Percentiles rank a stretch among this genome's conserved stretches.
These are phyloP conservation scores for Nevesoporus exiguus DNA, from an alignment of 768 basidiomycete genomes.

Conservation along the genomic window DNA sequence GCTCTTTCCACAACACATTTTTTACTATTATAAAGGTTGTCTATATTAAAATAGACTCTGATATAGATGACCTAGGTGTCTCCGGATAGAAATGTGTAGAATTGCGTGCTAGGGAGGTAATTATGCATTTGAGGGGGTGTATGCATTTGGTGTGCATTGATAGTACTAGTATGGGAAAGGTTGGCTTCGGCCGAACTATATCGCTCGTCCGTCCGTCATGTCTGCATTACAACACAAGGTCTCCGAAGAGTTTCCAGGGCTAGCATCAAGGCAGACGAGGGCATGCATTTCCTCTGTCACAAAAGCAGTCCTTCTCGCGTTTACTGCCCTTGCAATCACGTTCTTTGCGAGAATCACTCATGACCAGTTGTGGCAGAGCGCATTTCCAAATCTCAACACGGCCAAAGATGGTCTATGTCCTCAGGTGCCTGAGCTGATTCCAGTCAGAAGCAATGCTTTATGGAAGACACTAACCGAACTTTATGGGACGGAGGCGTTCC, in stretches of 20 bases:
- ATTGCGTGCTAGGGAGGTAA: no score
- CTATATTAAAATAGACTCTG: no score
- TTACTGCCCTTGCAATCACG: conserved; percentile 18
- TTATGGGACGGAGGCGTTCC: conserved; percentile 36
- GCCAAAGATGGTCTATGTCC: conserved; percentile 29
- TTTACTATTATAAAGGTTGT: no score
- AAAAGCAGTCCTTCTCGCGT: conserved; percentile 12
- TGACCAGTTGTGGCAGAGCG: conserved; percentile 5
- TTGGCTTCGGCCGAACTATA: background rate
- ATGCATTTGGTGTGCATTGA: no score
- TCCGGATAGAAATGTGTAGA: no score
- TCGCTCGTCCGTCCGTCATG: conserved; percentile 10
- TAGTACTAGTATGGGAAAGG: no score
- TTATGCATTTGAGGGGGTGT: no score
- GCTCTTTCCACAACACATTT: no score
- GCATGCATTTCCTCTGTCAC: conserved; percentile 6
- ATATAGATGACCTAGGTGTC: no score
- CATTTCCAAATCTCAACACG: background rate
- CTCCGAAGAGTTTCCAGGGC: conserved; percentile 11
- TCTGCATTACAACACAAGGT: conserved; percentile 9
- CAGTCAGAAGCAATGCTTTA: conserved; percentile 32
- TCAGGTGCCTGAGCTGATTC: conserved; percentile 33
- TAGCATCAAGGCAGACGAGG: background rate
- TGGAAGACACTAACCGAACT: conserved; percentile 32
- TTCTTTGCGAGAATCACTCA: conserved; percentile 7